phyloP scores from a whole-genome alignment of 257 asterid genomes.

The Osmanthus fragrans region DNA sequence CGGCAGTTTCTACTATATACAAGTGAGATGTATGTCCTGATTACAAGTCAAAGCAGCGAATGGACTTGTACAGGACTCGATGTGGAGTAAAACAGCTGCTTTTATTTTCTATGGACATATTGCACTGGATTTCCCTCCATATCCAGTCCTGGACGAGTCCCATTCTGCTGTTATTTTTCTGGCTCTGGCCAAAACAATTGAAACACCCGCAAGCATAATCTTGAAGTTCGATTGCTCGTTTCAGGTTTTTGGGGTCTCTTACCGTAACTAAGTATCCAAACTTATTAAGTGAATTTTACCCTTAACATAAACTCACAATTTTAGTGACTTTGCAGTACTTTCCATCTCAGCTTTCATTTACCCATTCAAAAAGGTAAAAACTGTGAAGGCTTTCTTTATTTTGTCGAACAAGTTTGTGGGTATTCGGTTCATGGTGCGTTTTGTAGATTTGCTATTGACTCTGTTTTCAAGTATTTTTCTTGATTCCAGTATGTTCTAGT shows the following conservation, averaged over 20 bases:
- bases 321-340: too few relatives aligned
- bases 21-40: neutral
- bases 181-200: neutral
- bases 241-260: neutral
- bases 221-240: neutral
- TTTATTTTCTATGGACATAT: too few relatives aligned
- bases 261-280: neutral
- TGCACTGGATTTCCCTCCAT: conserved; percentile 23
- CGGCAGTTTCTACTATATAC: neutral
- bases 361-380: too few relatives aligned
- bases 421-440: too few relatives aligned
- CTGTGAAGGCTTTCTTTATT: too few relatives aligned
- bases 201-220: neutral
- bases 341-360: too few relatives aligned
- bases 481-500: too few relatives aligned
- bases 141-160: conserved; percentile 34
- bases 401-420: too few relatives aligned
- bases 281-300: too few relatives aligned
- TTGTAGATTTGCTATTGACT: too few relatives aligned
- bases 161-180: neutral
- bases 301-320: too few relatives aligned
- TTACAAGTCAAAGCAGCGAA: neutral
- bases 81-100: conserved; percentile 12
- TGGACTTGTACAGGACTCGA: conserved; percentile 23
- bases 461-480: too few relatives aligned